Conservation (phyloP, 345 rosid genomes). For the Gynandropsis gynandra region DNA sequence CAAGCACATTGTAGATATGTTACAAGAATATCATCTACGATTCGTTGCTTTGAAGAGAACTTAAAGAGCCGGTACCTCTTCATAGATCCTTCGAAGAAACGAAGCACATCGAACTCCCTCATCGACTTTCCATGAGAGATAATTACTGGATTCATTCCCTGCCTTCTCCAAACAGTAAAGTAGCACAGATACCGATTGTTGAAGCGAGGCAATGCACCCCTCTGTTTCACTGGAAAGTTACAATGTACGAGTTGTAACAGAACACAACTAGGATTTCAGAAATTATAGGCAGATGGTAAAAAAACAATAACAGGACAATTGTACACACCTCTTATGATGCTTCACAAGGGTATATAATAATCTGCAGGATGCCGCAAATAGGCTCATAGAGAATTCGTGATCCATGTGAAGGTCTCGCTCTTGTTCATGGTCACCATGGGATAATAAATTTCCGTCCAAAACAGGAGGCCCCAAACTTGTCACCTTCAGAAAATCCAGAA, state of each 20-base stretch:
- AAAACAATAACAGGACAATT: too few species aligned
- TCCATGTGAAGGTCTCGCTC: conserved; percentile 29
- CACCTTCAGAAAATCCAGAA: conserved; percentile 41
- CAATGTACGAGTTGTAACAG: conserved; percentile 6
- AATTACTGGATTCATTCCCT: conserved; percentile 32
- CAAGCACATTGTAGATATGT: neutral
- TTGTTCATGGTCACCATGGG: conserved; percentile 24
- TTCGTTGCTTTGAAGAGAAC: too few species aligned
- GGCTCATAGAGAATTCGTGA: conserved; percentile 42
- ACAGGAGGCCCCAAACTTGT: conserved; percentile 26
- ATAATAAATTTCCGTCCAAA: conserved; percentile 17
- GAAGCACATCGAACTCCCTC: conserved; percentile 70
- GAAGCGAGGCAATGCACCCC: conserved; percentile 56
- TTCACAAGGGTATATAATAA: conserved; percentile 65
- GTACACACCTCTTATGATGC: conserved; percentile 72
- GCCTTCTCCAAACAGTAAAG: conserved; percentile 67
- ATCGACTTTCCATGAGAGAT: conserved; percentile 42
- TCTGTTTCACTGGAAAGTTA: conserved; percentile 58
- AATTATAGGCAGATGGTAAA: too few species aligned
- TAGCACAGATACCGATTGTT: conserved; percentile 59
- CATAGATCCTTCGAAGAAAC: conserved; percentile 76
- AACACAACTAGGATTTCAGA: neutral
- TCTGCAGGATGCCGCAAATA: conserved; percentile 66
- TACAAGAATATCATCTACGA: too few species aligned
- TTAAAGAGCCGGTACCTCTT: conserved; percentile 51